A percentile compares a stretch with the other conserved stretches of the same genome.
These are phyloP conservation scores for Gyromitra esculenta DNA, from an alignment of 2,329 filamentous ascomycete genomes.

Conservation along the genomic window DNA sequence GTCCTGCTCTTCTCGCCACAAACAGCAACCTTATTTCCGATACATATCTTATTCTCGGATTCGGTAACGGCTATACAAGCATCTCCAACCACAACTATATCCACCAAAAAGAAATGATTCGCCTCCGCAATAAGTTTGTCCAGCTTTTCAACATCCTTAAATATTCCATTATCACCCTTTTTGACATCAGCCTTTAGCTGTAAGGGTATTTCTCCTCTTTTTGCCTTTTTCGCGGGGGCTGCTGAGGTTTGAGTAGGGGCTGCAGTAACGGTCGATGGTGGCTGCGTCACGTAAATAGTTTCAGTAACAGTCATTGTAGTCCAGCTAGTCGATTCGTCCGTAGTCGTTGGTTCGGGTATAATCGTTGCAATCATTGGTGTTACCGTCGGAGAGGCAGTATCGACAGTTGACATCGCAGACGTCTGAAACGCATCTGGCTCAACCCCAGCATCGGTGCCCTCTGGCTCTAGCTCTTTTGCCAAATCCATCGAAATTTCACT, in stretches of 20 bases:
- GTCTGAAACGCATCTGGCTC: background rate
- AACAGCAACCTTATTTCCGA: slow-evolving; percentile 17
- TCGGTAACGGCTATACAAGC: slow-evolving; percentile 11
- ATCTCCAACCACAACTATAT: slow-evolving; percentile 17
- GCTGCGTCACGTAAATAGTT: slow-evolving; percentile 19
- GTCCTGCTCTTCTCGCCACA: slow-evolving; percentile 16
- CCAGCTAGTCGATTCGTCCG: slow-evolving; percentile 21
- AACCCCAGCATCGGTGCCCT: slow-evolving; percentile 9
- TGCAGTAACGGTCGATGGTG: slow-evolving; percentile 15
- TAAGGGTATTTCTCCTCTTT: slow-evolving; percentile 12
- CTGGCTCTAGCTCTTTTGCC: slow-evolving; percentile 7
- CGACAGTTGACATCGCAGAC: background rate
- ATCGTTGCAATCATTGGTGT: background rate
- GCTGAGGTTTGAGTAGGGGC: slow-evolving; percentile 1
- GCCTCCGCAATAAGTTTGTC: slow-evolving; percentile 6
- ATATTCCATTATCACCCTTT: background rate
- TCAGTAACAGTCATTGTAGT: slow-evolving; percentile 8
- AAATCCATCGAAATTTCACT: slow-evolving; percentile 26
- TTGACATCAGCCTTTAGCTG: background rate
- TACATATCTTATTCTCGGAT: slow-evolving; percentile 26
- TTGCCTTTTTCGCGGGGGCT: background rate
- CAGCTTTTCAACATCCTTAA: background rate
- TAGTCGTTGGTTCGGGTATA: slow-evolving; percentile 1
- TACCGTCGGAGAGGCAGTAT: background rate
- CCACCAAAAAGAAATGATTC: slow-evolving; percentile 17